Percentiles rank a stretch among this genome's conserved stretches.
Evolutionary conservation across 352 stramenopile species (phyloP).

Genomic region (Sclerospora graminicola): DNA sequence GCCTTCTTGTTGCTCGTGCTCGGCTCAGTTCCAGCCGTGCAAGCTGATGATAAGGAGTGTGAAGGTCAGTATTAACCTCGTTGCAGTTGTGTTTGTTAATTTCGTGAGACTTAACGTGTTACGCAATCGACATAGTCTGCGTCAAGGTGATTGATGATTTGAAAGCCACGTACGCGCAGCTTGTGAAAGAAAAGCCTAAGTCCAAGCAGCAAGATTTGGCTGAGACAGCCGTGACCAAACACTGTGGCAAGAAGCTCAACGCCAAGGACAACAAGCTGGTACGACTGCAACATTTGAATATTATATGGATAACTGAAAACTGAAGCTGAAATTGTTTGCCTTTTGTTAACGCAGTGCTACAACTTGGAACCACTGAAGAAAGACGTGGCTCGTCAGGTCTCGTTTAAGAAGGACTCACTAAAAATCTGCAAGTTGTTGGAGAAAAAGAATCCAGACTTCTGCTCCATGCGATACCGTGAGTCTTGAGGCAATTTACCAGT

Average conservation of each 20-base stretch:
- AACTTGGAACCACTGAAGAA: constrained; percentile 91
- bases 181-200: constrained; percentile 66
- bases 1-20: constrained; percentile 60
- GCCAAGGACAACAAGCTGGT: constrained; percentile 89
- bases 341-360: constrained; percentile 78
- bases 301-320: background rate
- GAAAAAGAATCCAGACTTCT: constrained; percentile 93
- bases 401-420: constrained; percentile 87
- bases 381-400: constrained; percentile 87
- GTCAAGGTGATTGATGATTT: constrained; percentile 87
- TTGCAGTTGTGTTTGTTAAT: background rate
- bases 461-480: constrained; percentile 90
- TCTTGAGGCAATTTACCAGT: constrained; percentile 2
- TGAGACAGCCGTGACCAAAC: constrained; percentile 77
- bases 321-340: background rate
- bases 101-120: background rate
- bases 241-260: constrained; percentile 77
- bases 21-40: constrained; percentile 15
- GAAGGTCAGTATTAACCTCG: constrained; percentile 42
- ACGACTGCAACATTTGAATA: background rate
- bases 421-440: constrained; percentile 92
- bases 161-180: constrained; percentile 51
- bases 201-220: constrained; percentile 66
- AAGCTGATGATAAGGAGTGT: constrained; percentile 73
- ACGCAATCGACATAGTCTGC: constrained; percentile 55